Conservation (phyloP, 2,329 filamentous ascomycete genomes). For the Beauveria bassiana region DNA sequence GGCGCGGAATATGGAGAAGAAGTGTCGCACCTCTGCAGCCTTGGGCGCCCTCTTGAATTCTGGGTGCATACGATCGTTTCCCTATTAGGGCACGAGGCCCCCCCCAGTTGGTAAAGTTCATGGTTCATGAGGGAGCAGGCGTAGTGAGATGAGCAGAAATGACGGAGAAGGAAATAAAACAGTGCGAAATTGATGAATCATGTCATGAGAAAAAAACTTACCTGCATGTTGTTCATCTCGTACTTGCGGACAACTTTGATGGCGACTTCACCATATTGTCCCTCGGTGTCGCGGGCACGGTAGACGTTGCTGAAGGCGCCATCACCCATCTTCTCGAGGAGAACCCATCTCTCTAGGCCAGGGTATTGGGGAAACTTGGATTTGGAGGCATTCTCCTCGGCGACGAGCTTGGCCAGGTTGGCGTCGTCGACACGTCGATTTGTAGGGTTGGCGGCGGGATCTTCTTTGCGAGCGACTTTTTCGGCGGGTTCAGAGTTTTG, state of each 20-base stretch:
- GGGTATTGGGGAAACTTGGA: constrained; percentile 67
- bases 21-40: constrained; percentile 86
- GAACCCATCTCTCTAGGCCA: constrained; percentile 56
- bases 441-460: constrained; percentile 20
- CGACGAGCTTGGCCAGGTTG: constrained; percentile 77
- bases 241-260: constrained; percentile 99
- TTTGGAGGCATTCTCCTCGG: constrained; percentile 81
- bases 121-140: constrained; percentile 12
- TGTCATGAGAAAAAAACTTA: constrained; percentile 48
- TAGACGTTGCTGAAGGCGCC: constrained; percentile 99
- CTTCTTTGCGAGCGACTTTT: constrained; percentile 29
- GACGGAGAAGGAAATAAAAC: constrained; percentile 9
- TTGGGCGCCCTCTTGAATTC: constrained; percentile 93
- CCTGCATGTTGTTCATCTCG: constrained; percentile 98
- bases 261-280: constrained; percentile 71
- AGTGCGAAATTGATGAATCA: constrained; percentile 15
- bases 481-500: constrained; percentile 57
- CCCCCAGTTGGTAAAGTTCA: constrained; percentile 46
- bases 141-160: background rate
- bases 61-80: constrained; percentile 87
- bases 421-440: constrained; percentile 45
- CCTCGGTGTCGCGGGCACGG: constrained; percentile 67
- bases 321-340: constrained; percentile 92
- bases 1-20: constrained; percentile 24
- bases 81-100: constrained; percentile 51